phyloP scores from a whole-genome alignment of 352 stramenopile species.

The Phytopythium boreale region DNA sequence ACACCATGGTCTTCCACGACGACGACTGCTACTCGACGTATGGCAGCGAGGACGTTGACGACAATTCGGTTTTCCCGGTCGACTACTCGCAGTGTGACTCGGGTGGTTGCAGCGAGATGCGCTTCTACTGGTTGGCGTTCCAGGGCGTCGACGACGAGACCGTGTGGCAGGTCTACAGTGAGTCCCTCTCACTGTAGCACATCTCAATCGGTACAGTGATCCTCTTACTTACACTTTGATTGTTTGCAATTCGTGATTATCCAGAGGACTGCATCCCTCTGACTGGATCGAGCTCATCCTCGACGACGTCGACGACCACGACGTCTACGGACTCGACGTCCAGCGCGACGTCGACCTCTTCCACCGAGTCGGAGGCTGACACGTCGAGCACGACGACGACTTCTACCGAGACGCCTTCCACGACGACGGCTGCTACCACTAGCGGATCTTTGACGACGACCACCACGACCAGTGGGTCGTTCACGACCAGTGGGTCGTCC shows the following conservation, averaged over 20 bases:
- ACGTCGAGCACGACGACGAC: slow-evolving; percentile 1
- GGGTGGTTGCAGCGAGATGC: slow-evolving; percentile 19
- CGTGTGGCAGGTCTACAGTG: slow-evolving; percentile 30
- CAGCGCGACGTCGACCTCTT: slow-evolving; percentile 1
- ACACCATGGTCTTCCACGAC: slow-evolving; percentile 18
- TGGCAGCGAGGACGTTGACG: slow-evolving; percentile 9
- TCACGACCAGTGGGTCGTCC: neutral
- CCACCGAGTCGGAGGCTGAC: slow-evolving; percentile 5
- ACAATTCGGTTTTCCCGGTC: slow-evolving; percentile 24
- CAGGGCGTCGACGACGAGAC: slow-evolving; percentile 16
- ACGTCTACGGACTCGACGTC: neutral
- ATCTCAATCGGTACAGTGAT: neutral
- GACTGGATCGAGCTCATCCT: slow-evolving; percentile 6
- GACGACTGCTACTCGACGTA: slow-evolving; percentile 20
- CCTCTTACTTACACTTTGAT: neutral
- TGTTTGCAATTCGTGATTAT: neutral
- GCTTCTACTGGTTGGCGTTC: no score
- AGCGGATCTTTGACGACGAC: neutral
- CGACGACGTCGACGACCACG: neutral
- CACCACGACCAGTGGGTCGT: no score
- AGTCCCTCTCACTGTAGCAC: neutral
- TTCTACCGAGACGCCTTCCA: neutral
- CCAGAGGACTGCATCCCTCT: slow-evolving; percentile 35
- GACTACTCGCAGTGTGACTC: slow-evolving; percentile 22
- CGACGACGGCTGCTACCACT: neutral